phyloP scores from a whole-genome alignment of 495 filamentous ascomycete species.

The Tuber magnatum region DNA sequence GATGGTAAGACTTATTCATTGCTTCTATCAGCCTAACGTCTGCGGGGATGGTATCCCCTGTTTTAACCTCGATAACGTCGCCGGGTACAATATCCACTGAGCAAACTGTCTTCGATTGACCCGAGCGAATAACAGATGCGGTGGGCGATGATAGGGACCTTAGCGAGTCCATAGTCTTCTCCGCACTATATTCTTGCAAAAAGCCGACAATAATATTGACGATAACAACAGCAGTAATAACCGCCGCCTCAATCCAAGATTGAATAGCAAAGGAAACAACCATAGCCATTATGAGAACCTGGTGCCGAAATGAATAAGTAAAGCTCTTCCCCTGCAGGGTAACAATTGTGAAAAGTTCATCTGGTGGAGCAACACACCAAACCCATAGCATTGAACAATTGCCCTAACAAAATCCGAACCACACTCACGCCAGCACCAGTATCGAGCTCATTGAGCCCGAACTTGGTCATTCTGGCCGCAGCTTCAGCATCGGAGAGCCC shows the following conservation, averaged over 20 bases:
- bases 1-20: constrained; percentile 55
- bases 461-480: constrained; percentile 49
- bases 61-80: constrained; percentile 70
- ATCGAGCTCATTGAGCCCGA: constrained; percentile 58
- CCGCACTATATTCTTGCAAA: constrained; percentile 62
- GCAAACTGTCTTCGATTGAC: constrained; percentile 56
- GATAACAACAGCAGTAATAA: constrained; percentile 57
- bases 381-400: constrained; percentile 64
- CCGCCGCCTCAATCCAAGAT: constrained; percentile 65
- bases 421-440: constrained; percentile 54
- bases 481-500: constrained; percentile 55
- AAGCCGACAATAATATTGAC: constrained; percentile 65
- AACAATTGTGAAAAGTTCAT: constrained; percentile 31
- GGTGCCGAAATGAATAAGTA: constrained; percentile 15
- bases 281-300: constrained; percentile 65
- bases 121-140: constrained; percentile 67
- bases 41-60: constrained; percentile 78
- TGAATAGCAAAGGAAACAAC: constrained; percentile 60
- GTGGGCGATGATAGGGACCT: constrained; percentile 62
- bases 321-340: constrained; percentile 6
- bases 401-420: constrained; percentile 53
- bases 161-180: constrained; percentile 70
- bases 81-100: constrained; percentile 71
- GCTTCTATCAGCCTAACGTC: constrained; percentile 67
- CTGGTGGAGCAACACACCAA: constrained; percentile 44